Evolutionary conservation across 2,329 filamentous ascomycete species (phyloP), one percentile per base, ranked within the genome.

Genomic region (Zelopaecilomyces penicillatus): DNA sequence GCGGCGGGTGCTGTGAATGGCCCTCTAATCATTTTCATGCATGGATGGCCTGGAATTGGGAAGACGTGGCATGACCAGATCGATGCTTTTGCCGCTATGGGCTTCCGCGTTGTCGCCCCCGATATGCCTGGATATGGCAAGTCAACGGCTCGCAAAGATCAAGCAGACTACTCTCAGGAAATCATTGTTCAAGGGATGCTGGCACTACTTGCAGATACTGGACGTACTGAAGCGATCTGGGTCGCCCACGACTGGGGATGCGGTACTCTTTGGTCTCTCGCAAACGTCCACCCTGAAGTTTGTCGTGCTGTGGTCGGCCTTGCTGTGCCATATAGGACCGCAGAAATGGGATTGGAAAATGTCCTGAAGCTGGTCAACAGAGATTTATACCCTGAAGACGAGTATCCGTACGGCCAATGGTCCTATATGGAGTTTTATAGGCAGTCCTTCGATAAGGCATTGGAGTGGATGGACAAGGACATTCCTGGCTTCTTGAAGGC

Each of bases 181-280:
- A 45, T 51, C 6, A 42, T 59, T 3, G 49, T 58, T 3, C 50
- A 52, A 36, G 60, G 56, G 27, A 51, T 61, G 54, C 38, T 61
- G 9, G 59, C 60, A 10, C 52, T 63, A 1, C 52, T 63, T 0
- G 48, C 30, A 7, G 54, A 58, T 30, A 56, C 52, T 5, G 51
- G 53, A 31, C 58, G 64, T 32, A 51, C 59, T 4, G 57, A 63
- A 10, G 69, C 69, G 5, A 54, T 73, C 38, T 73, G 69, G 69
- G 54, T 71, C 29, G 68, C 58, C 5, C 69, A 72, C 40, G 68
- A 72, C 50, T 71, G 69, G 69, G 60, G 60, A 39, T 50, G 57
- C 9, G 57, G 51, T 2, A 49, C 54, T 1, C 48, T 55, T 5
- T 61, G 52, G 34, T 51, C 53, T 6, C 39, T 63, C 29, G 60